Percentiles rank a stretch among this genome's conserved stretches.
Evolutionary conservation across 108 stramenopile species (phyloP).

Genomic region (Thalassiosira profunda): DNA sequence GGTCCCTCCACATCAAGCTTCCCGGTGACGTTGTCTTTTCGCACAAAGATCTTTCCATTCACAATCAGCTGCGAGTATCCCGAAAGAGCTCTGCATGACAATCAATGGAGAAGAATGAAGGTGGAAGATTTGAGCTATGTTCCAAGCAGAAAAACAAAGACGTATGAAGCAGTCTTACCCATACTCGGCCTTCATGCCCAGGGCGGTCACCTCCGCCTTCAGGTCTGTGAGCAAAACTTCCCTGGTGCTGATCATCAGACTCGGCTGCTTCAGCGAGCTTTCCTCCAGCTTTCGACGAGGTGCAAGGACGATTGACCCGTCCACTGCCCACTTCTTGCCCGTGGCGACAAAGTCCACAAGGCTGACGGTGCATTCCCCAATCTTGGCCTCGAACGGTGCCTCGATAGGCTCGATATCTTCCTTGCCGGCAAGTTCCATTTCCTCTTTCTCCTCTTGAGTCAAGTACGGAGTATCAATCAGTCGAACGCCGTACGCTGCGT

Average conservation of each 20-base stretch:
- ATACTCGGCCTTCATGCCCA: conserved; percentile 92
- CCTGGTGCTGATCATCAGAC: conserved; percentile 80
- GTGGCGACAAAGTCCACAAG: conserved; percentile 83
- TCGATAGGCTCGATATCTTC: conserved; percentile 67
- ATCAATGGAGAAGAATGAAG: not conserved
- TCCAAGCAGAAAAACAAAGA: not conserved
- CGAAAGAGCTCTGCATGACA: conserved; percentile 51
- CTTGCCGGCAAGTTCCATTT: conserved; percentile 34
- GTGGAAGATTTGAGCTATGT: not conserved
- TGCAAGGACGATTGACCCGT: conserved; percentile 89
- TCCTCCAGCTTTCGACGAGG: conserved; percentile 51
- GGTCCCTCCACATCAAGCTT: conserved; percentile 88
- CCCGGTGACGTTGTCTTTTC: conserved; percentile 75
- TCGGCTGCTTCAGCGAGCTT: conserved; percentile 39
- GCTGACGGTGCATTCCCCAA: conserved; percentile 89
- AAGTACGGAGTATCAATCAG: conserved; percentile 85
- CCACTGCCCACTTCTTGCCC: conserved; percentile 85
- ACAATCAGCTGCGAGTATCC: conserved; percentile 83
- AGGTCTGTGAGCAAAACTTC: conserved; percentile 92
- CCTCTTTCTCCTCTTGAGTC: conserved; percentile 65
- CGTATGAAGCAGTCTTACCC: conserved; percentile 9
- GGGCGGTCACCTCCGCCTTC: conserved; percentile 81
- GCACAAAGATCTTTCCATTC: conserved; percentile 80
- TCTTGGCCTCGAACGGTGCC: conserved; percentile 71
- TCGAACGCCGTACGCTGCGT: conserved; percentile 81